phyloP scores from a whole-genome alignment of 371 early-diverging fungal species.

The Parasitella parasitica region DNA sequence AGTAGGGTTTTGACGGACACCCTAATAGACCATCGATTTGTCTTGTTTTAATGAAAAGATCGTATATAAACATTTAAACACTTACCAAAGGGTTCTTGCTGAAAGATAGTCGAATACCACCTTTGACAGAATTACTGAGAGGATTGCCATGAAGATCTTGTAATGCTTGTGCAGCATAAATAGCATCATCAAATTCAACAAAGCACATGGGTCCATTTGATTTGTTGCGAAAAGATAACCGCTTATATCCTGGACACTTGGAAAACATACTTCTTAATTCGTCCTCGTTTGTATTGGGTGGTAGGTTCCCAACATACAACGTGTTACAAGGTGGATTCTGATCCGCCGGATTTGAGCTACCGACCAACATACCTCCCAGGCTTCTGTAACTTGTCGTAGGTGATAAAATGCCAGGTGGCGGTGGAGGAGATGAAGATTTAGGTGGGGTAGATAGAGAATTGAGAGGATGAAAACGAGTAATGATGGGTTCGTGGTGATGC shows the following conservation, averaged over 20 bases:
- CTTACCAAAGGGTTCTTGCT: constrained; percentile 85
- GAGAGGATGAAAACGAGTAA: constrained; percentile 12
- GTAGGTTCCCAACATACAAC: constrained; percentile 88
- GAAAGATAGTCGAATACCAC: constrained; percentile 87
- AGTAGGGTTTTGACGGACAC: constrained; percentile 20
- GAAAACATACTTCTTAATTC: constrained; percentile 78
- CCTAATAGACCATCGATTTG: no score
- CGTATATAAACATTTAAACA: not conserved
- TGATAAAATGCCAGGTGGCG: constrained; percentile 29
- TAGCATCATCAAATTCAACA: constrained; percentile 86
- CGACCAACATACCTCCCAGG: constrained; percentile 21
- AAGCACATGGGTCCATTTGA: constrained; percentile 88
- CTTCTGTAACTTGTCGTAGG: constrained; percentile 23
- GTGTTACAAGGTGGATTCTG: constrained; percentile 95
- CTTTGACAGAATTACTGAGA: constrained; percentile 78
- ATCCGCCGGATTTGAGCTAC: constrained; percentile 66
- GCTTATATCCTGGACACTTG: constrained; percentile 75
- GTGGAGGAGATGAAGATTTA: constrained; percentile 29
- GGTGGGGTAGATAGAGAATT: constrained; percentile 35
- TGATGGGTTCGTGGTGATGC: constrained; percentile 12
- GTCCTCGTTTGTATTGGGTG: constrained; percentile 75
- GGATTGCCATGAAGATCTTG: constrained; percentile 76
- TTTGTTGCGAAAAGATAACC: constrained; percentile 80
- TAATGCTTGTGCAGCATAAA: constrained; percentile 84
- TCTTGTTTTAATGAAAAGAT: not conserved